Base-by-base conservation (phyloP, 1,139 yeast species). In the Nakaseomyces uthaithaninus region DNA sequence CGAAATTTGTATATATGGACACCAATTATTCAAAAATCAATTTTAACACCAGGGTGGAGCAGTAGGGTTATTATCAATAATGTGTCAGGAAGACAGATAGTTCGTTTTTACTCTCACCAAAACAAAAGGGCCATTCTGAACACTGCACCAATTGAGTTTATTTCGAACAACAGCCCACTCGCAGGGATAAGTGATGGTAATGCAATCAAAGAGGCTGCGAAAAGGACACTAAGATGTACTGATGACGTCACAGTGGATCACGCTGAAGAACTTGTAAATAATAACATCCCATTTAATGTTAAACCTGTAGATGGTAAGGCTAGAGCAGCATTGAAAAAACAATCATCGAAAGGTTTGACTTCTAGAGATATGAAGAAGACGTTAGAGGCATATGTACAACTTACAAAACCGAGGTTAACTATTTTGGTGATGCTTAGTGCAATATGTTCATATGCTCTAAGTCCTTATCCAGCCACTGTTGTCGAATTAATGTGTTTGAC, bases 361-460 rank as follows among this genome's bases (percentile, higher is more conserved):
- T 18, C 35, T 37, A 46, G 27, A 45, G 44, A 41, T 53, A 68
- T 36, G 63, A 66, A 55, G 55, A 67, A 45, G 19, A 43, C 69
- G 20, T 53, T 70, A 2, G 69, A 70, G 16, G 82, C 87, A 1
- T 87, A 85, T 54, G 49, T 86, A 15, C 86, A 86, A 48, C 69
- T 91, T 17, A 77, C 95, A 2, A 91, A 91, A 61, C 98, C 99
- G 12, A 74, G 87, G 44, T 69, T 91, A 40, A 85, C 97, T 0
- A 75, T 89, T 6, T 66, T 93, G 36, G 95, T 91, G 4, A 94
- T 93, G 54, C 68, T 91, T 18, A 83, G 95, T 43, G 84, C 95
- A 1, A 86, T 91, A 54, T 86, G 97, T 45, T 82, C 96, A 0
- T 91, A 91, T 57, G 96, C 97, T 0, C 67, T 91, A 25, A 85